Evolutionary conservation across 768 basidiomycete species (phyloP).

Genomic region (Lactarius vividus): DNA sequence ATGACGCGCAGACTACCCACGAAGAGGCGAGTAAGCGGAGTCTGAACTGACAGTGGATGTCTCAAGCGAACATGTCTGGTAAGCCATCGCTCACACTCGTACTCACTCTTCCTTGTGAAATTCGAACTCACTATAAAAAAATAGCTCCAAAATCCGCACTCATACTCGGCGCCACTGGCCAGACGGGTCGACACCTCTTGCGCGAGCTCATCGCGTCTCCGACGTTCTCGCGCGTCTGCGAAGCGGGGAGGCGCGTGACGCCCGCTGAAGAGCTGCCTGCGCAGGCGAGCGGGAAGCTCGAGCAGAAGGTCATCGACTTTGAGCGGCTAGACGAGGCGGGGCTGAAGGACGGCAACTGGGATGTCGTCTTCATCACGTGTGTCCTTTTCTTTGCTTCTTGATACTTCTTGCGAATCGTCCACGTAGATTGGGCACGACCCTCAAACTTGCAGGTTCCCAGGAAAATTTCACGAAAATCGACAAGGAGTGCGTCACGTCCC

Average conservation of each 20-base stretch:
- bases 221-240: slow-evolving; percentile 57
- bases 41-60: too few relatives aligned
- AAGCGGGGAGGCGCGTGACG: slow-evolving; percentile 67
- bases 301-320: slow-evolving; percentile 66
- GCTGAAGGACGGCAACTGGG: slow-evolving; percentile 59
- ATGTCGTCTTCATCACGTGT: slow-evolving; percentile 70
- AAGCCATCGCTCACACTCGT: background rate
- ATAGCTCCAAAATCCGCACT: slow-evolving; percentile 45
- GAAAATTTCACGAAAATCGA: slow-evolving; percentile 76
- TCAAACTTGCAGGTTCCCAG: slow-evolving; percentile 56
- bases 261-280: slow-evolving; percentile 39
- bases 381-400: slow-evolving; percentile 28
- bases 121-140: background rate
- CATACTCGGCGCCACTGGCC: slow-evolving; percentile 73
- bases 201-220: slow-evolving; percentile 56
- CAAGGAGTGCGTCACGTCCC: slow-evolving; percentile 48
- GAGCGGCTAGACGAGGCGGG: slow-evolving; percentile 56
- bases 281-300: slow-evolving; percentile 53
- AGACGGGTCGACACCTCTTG: slow-evolving; percentile 60
- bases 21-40: too few relatives aligned
- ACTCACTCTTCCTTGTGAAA: background rate
- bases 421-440: slow-evolving; percentile 62
- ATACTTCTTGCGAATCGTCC: background rate
- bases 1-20: too few relatives aligned
- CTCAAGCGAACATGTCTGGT: background rate